phyloP scores from a whole-genome alignment of 352 stramenopile species.

The Phytophthora citricola region DNA sequence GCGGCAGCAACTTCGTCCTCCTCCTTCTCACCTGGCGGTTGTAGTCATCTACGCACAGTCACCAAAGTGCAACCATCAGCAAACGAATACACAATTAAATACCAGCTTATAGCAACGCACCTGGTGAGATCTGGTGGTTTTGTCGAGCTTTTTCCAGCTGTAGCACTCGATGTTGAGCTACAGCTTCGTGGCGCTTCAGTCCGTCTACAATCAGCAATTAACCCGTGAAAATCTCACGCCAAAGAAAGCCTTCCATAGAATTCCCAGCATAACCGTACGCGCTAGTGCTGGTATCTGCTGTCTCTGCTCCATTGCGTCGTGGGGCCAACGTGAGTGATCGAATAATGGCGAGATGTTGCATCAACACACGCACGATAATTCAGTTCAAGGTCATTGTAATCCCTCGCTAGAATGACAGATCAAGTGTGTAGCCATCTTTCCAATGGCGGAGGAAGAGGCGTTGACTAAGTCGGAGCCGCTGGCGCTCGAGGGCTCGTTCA shows the following conservation, averaged over 20 bases:
- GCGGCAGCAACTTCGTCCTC: background rate
- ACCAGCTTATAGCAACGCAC: slow-evolving; percentile 18
- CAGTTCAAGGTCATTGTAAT: slow-evolving; percentile 31
- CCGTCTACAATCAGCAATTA: slow-evolving; percentile 4
- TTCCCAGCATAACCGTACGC: slow-evolving; percentile 2
- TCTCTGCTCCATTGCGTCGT: slow-evolving; percentile 17
- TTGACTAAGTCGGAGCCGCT: slow-evolving; percentile 63
- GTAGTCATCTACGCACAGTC: slow-evolving; percentile 44
- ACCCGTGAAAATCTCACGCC: too few species aligned
- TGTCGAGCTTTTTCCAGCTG: slow-evolving; percentile 53
- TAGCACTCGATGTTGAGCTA: slow-evolving; percentile 43
- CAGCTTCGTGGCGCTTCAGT: slow-evolving; percentile 37
- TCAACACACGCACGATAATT: slow-evolving; percentile 15
- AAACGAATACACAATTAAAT: too few species aligned
- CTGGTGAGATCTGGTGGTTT: slow-evolving; percentile 48
- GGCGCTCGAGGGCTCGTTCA: slow-evolving; percentile 79
- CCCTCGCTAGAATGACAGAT: slow-evolving; percentile 14
- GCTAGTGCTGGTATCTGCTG: slow-evolving; percentile 2
- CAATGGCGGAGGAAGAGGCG: slow-evolving; percentile 68
- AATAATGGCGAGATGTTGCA: slow-evolving; percentile 27
- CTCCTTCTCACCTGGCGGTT: slow-evolving; percentile 45
- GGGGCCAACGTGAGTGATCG: slow-evolving; percentile 9
- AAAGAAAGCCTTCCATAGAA: background rate
- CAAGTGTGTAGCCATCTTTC: slow-evolving; percentile 16
- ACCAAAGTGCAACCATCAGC: background rate